Evolutionary conservation across 2,329 filamentous ascomycete species (phyloP).

Genomic region (Penicillium digitatum): DNA sequence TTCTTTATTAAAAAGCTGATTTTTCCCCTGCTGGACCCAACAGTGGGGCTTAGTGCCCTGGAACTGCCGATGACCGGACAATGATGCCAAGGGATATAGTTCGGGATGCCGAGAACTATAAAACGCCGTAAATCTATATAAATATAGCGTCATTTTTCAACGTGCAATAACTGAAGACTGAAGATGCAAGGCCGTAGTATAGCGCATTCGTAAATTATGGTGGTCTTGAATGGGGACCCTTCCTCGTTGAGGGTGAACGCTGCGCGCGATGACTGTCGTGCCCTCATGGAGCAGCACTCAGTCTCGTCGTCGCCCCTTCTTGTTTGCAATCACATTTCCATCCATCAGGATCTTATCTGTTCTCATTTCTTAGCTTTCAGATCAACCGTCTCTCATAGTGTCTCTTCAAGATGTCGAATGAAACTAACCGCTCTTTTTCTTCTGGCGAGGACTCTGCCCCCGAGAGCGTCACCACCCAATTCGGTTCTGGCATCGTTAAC

Average conservation of each 20-base stretch:
- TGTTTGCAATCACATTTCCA: not conserved
- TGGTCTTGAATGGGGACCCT: not conserved
- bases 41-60: constrained; percentile 13
- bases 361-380: not conserved
- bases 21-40: constrained; percentile 16
- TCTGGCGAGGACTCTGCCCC: not conserved
- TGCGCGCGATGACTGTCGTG: not conserved
- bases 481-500: not conserved
- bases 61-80: constrained; percentile 22
- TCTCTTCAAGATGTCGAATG: not conserved
- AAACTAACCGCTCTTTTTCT: not conserved
- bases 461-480: not conserved
- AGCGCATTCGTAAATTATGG: not conserved
- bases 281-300: not conserved
- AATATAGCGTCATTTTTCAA: not conserved
- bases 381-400: not conserved
- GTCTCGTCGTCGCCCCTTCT: not conserved
- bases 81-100: constrained; percentile 14
- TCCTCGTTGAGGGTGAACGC: not conserved
- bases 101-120: constrained; percentile 9
- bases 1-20: constrained; percentile 1
- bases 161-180: no score
- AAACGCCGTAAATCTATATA: not conserved
- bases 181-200: not conserved
- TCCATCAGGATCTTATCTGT: not conserved